These are phyloP conservation scores for Saccharomyces eubayanus DNA, from an alignment of 805 yeast genomes.

Conservation along the genomic window DNA sequence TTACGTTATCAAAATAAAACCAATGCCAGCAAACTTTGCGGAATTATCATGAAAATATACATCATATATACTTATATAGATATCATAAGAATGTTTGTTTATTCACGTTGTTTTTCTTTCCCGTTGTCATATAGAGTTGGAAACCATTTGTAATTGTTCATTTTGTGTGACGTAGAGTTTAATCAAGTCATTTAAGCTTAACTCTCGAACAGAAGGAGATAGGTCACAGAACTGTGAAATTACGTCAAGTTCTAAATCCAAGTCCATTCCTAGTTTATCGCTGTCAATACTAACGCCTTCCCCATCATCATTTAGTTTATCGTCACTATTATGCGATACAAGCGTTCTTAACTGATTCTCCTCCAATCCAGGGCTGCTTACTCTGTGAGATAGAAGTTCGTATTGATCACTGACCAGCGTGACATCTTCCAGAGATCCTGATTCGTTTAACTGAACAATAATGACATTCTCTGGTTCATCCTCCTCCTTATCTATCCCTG, in stretches of 20 bases:
- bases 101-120: background rate
- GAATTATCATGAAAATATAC: constrained; percentile 30
- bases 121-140: constrained; percentile 12
- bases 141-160: constrained; percentile 19
- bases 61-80: background rate
- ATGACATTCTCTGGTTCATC: constrained; percentile 22
- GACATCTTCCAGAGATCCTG: constrained; percentile 13
- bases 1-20: constrained; percentile 83
- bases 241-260: constrained; percentile 20
- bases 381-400: constrained; percentile 17
- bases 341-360: constrained; percentile 1
- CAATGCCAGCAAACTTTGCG: constrained; percentile 77
- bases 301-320: background rate
- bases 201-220: constrained; percentile 6
- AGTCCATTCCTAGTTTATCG: background rate
- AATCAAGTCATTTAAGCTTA: constrained; percentile 18
- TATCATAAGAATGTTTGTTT: background rate
- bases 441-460: constrained; percentile 17
- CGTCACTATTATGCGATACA: constrained; percentile 1
- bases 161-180: constrained; percentile 21
- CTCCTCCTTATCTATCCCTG: constrained; percentile 4
- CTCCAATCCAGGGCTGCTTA: background rate
- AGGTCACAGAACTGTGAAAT: constrained; percentile 22
- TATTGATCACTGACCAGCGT: constrained; percentile 24
- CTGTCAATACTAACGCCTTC: background rate